Evolutionary conservation across 2,329 filamentous ascomycete species (phyloP).

Genomic region (Penicillium hordei): DNA sequence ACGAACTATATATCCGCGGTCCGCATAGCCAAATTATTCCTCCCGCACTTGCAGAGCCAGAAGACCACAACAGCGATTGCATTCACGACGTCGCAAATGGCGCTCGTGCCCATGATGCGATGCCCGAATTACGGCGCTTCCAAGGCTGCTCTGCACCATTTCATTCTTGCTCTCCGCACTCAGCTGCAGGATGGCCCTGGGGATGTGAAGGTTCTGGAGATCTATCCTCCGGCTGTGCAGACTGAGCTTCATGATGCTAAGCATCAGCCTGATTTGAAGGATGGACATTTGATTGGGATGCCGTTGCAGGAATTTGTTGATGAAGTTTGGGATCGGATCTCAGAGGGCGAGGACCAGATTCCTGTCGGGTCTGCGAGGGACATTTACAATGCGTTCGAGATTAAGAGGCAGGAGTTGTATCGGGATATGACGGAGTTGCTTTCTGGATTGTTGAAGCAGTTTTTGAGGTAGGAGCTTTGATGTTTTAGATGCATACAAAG

Average conservation of each 20-base stretch:
- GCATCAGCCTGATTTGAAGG: background rate
- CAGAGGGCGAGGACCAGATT: background rate
- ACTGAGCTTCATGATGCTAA: background rate
- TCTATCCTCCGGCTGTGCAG: background rate
- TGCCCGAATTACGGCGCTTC: background rate
- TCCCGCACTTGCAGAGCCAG: background rate
- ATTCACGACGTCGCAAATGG: background rate
- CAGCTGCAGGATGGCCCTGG: background rate
- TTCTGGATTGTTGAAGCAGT: background rate
- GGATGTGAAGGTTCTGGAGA: background rate
- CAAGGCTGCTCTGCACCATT: background rate
- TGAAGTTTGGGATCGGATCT: background rate
- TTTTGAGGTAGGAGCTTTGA: background rate
- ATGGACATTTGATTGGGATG: background rate
- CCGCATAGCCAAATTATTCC: background rate
- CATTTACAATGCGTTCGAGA: background rate
- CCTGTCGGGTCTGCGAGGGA: background rate
- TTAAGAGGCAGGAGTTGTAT: background rate
- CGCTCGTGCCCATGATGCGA: background rate
- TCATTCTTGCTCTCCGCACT: background rate
- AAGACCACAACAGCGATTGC: background rate
- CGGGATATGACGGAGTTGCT: background rate
- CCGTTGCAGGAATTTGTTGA: background rate
- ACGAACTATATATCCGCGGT: background rate
- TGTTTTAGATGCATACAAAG: background rate